Conservation (phyloP, 768 basidiomycete genomes). For the Pseudohyphozyma bogoriensis region DNA sequence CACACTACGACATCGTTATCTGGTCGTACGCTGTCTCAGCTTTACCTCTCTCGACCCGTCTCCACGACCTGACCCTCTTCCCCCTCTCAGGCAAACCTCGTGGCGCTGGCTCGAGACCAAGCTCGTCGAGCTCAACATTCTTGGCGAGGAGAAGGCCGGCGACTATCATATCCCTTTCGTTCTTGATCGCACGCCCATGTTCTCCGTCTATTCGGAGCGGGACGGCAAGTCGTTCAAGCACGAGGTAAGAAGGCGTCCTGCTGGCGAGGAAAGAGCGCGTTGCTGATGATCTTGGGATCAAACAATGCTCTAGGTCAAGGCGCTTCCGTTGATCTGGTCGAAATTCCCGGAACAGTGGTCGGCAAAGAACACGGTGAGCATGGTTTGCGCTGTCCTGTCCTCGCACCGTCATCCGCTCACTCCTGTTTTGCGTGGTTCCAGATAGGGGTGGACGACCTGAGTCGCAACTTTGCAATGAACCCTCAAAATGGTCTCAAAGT, state of each 20-base stretch:
- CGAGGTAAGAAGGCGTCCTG: constrained; percentile 41
- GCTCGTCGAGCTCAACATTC: constrained; percentile 50
- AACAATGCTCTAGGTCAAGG: constrained; percentile 47
- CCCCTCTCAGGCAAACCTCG: constrained; percentile 51
- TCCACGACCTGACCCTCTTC: background rate
- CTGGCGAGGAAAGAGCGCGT: background rate
- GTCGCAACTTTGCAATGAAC: constrained; percentile 80
- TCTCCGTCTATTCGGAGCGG: constrained; percentile 66
- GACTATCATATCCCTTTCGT: constrained; percentile 44
- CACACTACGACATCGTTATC: constrained; percentile 77
- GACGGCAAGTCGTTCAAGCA: constrained; percentile 54
- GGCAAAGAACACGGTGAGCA: constrained; percentile 67
- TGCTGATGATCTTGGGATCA: background rate
- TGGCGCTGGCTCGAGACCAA: constrained; percentile 87
- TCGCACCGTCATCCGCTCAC: constrained; percentile 1
- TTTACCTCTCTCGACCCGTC: background rate
- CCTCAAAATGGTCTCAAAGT: constrained; percentile 75
- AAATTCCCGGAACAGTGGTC: constrained; percentile 62
- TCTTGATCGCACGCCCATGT: constrained; percentile 80
- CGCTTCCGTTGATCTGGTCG: constrained; percentile 77
- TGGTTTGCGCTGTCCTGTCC: constrained; percentile 45
- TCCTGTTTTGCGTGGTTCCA: too few species aligned
- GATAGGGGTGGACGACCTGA: constrained; percentile 43
- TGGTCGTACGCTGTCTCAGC: constrained; percentile 57
- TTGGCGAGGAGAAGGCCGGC: constrained; percentile 3